A percentile compares a stretch with the other conserved stretches of the same genome.
Evolutionary conservation across 2,329 filamentous ascomycete genomes (phyloP).

Genomic region (Orbilia oligospora): DNA sequence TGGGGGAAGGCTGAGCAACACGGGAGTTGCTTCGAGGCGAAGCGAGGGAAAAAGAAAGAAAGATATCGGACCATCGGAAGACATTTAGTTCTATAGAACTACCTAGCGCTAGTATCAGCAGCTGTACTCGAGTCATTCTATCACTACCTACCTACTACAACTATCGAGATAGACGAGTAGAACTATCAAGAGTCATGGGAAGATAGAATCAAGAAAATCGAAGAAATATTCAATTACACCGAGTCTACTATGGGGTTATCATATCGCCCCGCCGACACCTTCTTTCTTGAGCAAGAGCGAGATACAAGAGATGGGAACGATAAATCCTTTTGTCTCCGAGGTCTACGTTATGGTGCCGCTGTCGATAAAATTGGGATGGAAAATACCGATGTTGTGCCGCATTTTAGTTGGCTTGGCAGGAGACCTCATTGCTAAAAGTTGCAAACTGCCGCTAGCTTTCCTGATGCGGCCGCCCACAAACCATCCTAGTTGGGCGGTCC

Average conservation of each 20-base stretch:
- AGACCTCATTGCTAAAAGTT: slow-evolving; percentile 30
- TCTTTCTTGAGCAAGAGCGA: slow-evolving; percentile 50
- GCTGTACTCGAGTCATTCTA: slow-evolving; percentile 62
- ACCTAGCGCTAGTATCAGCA: slow-evolving; percentile 62
- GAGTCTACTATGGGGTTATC: slow-evolving; percentile 48
- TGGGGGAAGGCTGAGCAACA: slow-evolving; percentile 27
- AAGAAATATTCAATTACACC: slow-evolving; percentile 60
- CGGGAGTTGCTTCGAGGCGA: slow-evolving; percentile 36
- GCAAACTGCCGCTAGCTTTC: slow-evolving; percentile 21
- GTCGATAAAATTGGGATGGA: slow-evolving; percentile 24
- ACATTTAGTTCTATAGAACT: slow-evolving; percentile 61
- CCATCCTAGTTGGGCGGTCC: slow-evolving; percentile 42
- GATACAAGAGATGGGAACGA: slow-evolving; percentile 29
- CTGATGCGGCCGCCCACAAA: slow-evolving; percentile 47
- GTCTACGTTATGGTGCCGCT: slow-evolving; percentile 25
- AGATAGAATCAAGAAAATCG: slow-evolving; percentile 62
- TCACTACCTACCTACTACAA: slow-evolving; percentile 62
- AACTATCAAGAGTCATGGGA: slow-evolving; percentile 61
- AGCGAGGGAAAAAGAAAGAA: slow-evolving; percentile 40
- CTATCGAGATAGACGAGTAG: slow-evolving; percentile 62
- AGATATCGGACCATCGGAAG: slow-evolving; percentile 60
- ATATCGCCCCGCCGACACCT: slow-evolving; percentile 37
- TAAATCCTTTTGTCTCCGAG: neutral
- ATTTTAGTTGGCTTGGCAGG: slow-evolving; percentile 57
- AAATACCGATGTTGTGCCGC: slow-evolving; percentile 37